A percentile compares a stretch with the other conserved stretches of the same genome.
Evolutionary conservation across 495 filamentous ascomycete species (phyloP).

Genomic region (Daldinia bambusicola): DNA sequence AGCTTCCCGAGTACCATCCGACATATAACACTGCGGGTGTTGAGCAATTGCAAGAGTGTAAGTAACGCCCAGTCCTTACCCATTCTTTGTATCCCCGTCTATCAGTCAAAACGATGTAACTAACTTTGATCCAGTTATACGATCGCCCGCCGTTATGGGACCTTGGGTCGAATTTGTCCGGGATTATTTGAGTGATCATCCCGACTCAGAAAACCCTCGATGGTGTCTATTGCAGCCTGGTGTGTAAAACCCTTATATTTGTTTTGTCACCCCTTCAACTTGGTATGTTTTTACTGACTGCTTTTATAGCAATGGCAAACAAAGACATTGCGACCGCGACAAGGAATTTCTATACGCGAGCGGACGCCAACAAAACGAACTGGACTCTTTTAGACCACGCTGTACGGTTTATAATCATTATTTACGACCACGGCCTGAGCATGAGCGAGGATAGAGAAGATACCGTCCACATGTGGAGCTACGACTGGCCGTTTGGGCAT

Average conservation of each 20-base stretch:
- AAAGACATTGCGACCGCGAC: background rate
- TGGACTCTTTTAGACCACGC: constrained; percentile 30
- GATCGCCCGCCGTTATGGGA: background rate
- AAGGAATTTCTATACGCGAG: background rate
- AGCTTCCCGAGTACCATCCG: background rate
- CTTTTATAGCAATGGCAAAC: background rate
- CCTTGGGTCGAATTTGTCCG: background rate
- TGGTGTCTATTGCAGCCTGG: constrained; percentile 26
- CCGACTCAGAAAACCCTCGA: background rate
- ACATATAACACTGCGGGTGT: background rate
- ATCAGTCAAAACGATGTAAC: background rate
- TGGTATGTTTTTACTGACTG: background rate
- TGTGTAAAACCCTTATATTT: background rate
- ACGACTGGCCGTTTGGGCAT: background rate
- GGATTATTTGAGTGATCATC: background rate
- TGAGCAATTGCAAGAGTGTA: background rate
- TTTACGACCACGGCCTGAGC: background rate
- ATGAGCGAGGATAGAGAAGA: background rate
- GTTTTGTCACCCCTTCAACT: background rate
- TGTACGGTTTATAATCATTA: constrained; percentile 9
- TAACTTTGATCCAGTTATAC: constrained; percentile 8
- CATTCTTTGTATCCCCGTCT: background rate
- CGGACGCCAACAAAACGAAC: background rate
- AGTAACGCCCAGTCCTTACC: background rate
- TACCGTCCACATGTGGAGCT: background rate